Percentiles rank a stretch among this genome's conserved stretches.
phyloP scores from a whole-genome alignment of 108 stramenopile species.

The Cyclotella sp. region DNA sequence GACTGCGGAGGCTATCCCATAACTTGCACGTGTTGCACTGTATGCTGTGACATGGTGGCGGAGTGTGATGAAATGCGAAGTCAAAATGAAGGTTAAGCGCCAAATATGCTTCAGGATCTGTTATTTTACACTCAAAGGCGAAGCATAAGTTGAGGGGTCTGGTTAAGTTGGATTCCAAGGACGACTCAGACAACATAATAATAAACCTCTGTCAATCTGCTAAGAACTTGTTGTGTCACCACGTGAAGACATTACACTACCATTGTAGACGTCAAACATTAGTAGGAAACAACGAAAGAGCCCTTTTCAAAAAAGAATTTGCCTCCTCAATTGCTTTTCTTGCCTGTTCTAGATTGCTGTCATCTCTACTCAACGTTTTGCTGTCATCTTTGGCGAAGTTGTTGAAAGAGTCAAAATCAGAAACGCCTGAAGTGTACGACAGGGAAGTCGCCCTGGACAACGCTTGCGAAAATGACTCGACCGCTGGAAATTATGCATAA shows the following conservation, averaged over 20 bases:
- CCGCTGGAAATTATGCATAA: constrained; percentile 31
- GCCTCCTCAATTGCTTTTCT: constrained; percentile 63
- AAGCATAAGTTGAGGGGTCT: not conserved
- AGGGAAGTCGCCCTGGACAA: constrained; percentile 62
- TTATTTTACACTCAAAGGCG: not conserved
- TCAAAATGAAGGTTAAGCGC: constrained; percentile 20
- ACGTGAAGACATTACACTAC: not conserved
- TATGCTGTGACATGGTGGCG: constrained; percentile 53
- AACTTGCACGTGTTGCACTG: constrained; percentile 51
- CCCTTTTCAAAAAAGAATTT: constrained; percentile 57
- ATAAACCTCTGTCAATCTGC: not conserved
- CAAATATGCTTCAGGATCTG: not conserved
- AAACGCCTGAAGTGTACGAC: constrained; percentile 71
- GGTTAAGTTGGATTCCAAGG: not conserved
- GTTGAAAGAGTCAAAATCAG: constrained; percentile 78
- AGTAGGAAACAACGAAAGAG: constrained; percentile 37
- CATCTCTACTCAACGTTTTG: constrained; percentile 17
- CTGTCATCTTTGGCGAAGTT: constrained; percentile 72
- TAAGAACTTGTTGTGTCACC: not conserved
- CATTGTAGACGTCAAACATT: not conserved
- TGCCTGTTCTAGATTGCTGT: constrained; percentile 66
- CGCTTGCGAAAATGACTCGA: constrained; percentile 66
- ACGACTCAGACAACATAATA: not conserved
- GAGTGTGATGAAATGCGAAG: constrained; percentile 48
- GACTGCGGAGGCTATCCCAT: constrained; percentile 53